Conservation (phyloP, 768 basidiomycete genomes). For the Leccinum incarnatum region DNA sequence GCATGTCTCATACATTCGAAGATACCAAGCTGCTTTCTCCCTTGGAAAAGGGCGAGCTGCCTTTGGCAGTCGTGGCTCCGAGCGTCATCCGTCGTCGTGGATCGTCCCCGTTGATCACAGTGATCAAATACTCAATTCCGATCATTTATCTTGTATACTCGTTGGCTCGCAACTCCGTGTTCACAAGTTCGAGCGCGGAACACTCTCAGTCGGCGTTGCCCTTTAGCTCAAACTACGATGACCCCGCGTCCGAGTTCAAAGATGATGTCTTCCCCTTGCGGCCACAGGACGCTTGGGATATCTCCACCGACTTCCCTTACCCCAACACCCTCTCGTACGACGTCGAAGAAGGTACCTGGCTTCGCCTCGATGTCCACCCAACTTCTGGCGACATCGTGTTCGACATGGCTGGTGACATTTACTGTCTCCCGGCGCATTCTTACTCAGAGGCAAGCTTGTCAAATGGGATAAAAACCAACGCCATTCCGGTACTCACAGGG, state of each 20-base stretch:
- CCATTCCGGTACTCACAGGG: slow-evolving; percentile 59
- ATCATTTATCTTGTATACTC: slow-evolving; percentile 20
- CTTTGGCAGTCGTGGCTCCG: slow-evolving; percentile 7
- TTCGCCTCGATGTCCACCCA: slow-evolving; percentile 72
- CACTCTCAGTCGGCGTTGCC: slow-evolving; percentile 5
- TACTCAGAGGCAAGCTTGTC: slow-evolving; percentile 33
- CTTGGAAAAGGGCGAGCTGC: slow-evolving; percentile 20
- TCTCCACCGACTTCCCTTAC: slow-evolving; percentile 71
- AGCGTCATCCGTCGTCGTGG: not conserved
- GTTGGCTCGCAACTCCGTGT: slow-evolving; percentile 11
- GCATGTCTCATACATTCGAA: slow-evolving; percentile 5
- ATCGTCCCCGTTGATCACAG: slow-evolving; percentile 3
- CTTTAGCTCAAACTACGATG: slow-evolving; percentile 16
- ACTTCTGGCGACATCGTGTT: slow-evolving; percentile 67
- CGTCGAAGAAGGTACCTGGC: slow-evolving; percentile 73
- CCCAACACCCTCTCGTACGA: slow-evolving; percentile 65
- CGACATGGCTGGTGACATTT: slow-evolving; percentile 73
- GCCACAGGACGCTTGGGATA: slow-evolving; percentile 57
- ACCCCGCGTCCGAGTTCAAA: slow-evolving; percentile 44
- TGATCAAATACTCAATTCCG: slow-evolving; percentile 19
- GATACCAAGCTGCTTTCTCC: slow-evolving; percentile 11
- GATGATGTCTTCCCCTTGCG: slow-evolving; percentile 65
- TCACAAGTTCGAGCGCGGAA: not conserved
- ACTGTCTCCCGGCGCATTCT: slow-evolving; percentile 55
- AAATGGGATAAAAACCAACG: slow-evolving; percentile 33